phyloP scores from a whole-genome alignment of 495 filamentous ascomycete genomes.

The Penicillium coprophilum region DNA sequence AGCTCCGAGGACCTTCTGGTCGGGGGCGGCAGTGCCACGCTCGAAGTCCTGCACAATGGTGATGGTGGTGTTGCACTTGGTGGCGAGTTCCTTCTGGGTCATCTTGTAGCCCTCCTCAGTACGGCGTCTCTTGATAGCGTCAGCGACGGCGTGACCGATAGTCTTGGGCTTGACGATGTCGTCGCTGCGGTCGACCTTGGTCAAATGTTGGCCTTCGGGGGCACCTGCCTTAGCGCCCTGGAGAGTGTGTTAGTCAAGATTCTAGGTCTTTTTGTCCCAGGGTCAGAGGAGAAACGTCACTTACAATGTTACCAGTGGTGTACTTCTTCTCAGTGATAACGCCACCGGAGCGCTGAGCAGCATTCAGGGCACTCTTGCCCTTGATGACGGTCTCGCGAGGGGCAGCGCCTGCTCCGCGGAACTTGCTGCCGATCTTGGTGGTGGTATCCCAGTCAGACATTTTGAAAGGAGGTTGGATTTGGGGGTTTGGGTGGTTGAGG shows the following conservation, averaged over 20 bases:
- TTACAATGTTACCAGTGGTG: slow-evolving; percentile 70
- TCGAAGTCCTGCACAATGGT: slow-evolving; percentile 82
- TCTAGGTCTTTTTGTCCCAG: neutral
- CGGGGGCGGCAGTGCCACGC: slow-evolving; percentile 73
- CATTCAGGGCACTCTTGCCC: slow-evolving; percentile 85
- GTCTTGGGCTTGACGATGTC: slow-evolving; percentile 97
- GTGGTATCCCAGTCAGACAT: slow-evolving; percentile 79
- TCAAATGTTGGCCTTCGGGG: slow-evolving; percentile 88
- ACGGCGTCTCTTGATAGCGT: slow-evolving; percentile 74
- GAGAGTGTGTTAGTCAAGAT: slow-evolving; percentile 7
- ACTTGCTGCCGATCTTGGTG: slow-evolving; percentile 91
- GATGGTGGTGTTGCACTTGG: slow-evolving; percentile 85
- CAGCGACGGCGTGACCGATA: slow-evolving; percentile 73
- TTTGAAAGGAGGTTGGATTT: slow-evolving; percentile 23
- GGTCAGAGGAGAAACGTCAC: slow-evolving; percentile 35
- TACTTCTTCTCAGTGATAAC: slow-evolving; percentile 95
- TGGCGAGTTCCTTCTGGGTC: slow-evolving; percentile 96
- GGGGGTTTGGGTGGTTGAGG: slow-evolving; percentile 9
- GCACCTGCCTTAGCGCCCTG: slow-evolving; percentile 58
- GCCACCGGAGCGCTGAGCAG: slow-evolving; percentile 75
- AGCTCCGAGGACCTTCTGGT: slow-evolving; percentile 76
- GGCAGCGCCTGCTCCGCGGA: slow-evolving; percentile 54
- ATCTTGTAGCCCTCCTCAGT: slow-evolving; percentile 75
- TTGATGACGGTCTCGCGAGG: slow-evolving; percentile 82
- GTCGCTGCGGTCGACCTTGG: slow-evolving; percentile 97